Evolutionary conservation across 2,329 filamentous ascomycete genomes (phyloP), one percentile per base, ranked within the genome.

Genomic region (Neocatenulostroma microsporum): DNA sequence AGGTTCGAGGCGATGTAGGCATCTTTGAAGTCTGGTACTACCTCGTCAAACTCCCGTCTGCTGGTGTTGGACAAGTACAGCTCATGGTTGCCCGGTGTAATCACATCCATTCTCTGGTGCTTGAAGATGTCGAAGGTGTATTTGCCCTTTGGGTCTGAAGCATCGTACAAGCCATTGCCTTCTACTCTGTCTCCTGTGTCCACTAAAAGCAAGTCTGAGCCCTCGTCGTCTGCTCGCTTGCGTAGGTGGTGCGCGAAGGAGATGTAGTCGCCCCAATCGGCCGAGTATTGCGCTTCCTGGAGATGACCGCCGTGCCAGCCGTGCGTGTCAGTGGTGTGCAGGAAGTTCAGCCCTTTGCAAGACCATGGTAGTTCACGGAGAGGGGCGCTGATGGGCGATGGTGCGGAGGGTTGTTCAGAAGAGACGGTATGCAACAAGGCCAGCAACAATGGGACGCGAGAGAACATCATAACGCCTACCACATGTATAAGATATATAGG

Each of bases 191-290:
- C 91, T 42, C 91, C 91, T 1, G 88, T 95, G 58, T 98, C 91
- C 45, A 98, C 69, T n/a, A 98, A 68, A n/a, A 98, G 67, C 12
- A 98, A 67, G 58, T 98, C 91, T 19, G 76, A 76, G 29, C 86
- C 87, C 36, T 80, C 72, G 1, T 78, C 74, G 54, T 95, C 84
- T 37, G 87, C 86, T 55, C 76, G 80, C 48, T 78, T 73, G 38
- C 77, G 82, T 70, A 98, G 77, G 56, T 89, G 86, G 23, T 81
- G 70, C 21, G 87, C 78, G 57, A 98, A 95, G 5, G 89, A 95
- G 52, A 96, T 74, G 62, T 96, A 98, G 64, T 98, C 91, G 40
- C 91, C 91, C 87, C 91, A 96, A 62, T 98, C 91, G 30, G 86
- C 89, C 5, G 85, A 88, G 62, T 93, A 98, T 42, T 91, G 89